A percentile compares a stretch with the other conserved stretches of the same genome.
These are phyloP conservation scores for Cordyceps tenuipes DNA, from an alignment of 2,329 filamentous ascomycete species.

Conservation along the genomic window DNA sequence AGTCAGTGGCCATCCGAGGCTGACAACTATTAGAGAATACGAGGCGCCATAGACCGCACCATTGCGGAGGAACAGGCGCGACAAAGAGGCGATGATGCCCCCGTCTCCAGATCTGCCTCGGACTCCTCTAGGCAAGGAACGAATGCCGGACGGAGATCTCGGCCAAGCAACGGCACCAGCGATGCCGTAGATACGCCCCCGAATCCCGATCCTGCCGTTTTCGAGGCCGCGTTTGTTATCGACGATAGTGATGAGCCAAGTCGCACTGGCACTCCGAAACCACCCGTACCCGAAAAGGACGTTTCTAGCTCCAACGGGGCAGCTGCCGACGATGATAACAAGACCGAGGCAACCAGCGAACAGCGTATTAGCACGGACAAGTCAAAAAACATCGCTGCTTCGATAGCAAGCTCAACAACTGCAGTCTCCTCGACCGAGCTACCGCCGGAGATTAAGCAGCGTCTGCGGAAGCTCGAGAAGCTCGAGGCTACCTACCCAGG, in stretches of 20 bases:
- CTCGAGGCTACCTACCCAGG: slow-evolving; percentile 81
- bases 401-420: slow-evolving; percentile 5
- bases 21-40: slow-evolving; percentile 54
- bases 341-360: slow-evolving; percentile 14
- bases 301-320: slow-evolving; percentile 15
- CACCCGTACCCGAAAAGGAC: slow-evolving; percentile 29
- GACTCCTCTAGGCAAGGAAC: slow-evolving; percentile 33
- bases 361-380: background rate
- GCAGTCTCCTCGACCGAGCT: slow-evolving; percentile 42
- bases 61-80: slow-evolving; percentile 89
- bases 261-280: slow-evolving; percentile 50
- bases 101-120: slow-evolving; percentile 31
- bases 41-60: slow-evolving; percentile 75
- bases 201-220: slow-evolving; percentile 77
- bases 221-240: slow-evolving; percentile 77
- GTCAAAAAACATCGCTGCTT: slow-evolving; percentile 16
- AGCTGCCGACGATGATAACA: slow-evolving; percentile 14
- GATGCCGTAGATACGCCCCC: slow-evolving; percentile 30
- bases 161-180: slow-evolving; percentile 31
- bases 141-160: slow-evolving; percentile 21
- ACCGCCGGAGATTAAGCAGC: slow-evolving; percentile 64
- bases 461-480: slow-evolving; percentile 80
- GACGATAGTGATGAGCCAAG: slow-evolving; percentile 70
- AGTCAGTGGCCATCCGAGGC: background rate
- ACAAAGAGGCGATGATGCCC: slow-evolving; percentile 47